Base-by-base conservation (phyloP, 2,329 filamentous ascomycete genomes). In the Spiromastix sp. region DNA sequence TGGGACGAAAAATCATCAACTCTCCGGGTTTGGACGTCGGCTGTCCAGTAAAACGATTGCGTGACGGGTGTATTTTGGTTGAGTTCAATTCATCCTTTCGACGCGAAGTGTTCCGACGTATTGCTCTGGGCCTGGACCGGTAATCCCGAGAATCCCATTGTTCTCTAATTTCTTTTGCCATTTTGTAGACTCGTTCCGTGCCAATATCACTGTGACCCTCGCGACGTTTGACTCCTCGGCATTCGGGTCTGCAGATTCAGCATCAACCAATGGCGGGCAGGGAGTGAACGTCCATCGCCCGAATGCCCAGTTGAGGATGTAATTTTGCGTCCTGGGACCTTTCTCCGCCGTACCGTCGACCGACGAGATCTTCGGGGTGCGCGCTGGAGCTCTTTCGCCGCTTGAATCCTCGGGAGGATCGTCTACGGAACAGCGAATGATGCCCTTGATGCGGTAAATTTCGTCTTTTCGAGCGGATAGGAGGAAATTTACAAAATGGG, bases 281-380 rank as follows among this genome's bases (percentile, higher is more conserved):
- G 74, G 68, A 2, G 86, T 93, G 52, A 89, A 94, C 0, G 78
- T 93, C 89, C 91, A 98, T 19, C 91, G 73, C 1, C 86, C 86
- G 61, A 98, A 98, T 0, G 91, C 91, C 91, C 91, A 98, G 57
- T 98, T 98, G 40, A 98, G 71, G 29, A 98, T 94, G 54, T 91
- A 95, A 37, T 83, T 70, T 11, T 60, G 57, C 13, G 35, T 39
- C 3, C 4, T 7, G 20, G 19, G 15, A 9, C 26, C 16, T n/a
- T n/a, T n/a, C 7, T n/a, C 29, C n/a, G n/a, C 18, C n/a, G 7
- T 6, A 13, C 6, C 7, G 27, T 3, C 22, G 30, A n/a, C 36
- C 10, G 34, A 38, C 8, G 36, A 47, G 26, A 45, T 43, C 32
- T 12, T 38, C 18, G 12, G 34, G 8, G 27, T 28, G 29, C 30